phyloP scores from a whole-genome alignment of 2,329 filamentous ascomycete species.

The Fusarium incarnatum region DNA sequence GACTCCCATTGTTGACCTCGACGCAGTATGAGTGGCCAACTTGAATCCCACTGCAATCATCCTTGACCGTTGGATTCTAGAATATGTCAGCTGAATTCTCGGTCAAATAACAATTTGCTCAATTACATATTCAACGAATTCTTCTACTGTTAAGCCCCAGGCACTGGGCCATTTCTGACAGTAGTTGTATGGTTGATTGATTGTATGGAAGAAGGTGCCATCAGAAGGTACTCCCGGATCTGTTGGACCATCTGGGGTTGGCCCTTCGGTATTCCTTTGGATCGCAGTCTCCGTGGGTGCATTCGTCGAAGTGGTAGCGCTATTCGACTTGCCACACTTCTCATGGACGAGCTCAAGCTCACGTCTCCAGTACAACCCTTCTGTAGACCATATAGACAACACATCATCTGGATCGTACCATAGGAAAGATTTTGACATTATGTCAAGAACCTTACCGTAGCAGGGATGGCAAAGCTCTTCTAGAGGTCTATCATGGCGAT shows the following conservation, averaged over 20 bases:
- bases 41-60: background rate
- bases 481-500: background rate
- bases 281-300: background rate
- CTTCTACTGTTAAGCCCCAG: background rate
- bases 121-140: background rate
- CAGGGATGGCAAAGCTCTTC: constrained; percentile 5
- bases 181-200: background rate
- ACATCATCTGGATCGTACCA: background rate
- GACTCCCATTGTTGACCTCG: background rate
- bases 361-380: background rate
- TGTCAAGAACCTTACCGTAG: background rate
- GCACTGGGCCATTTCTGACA: too few species aligned
- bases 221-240: background rate
- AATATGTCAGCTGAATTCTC: background rate
- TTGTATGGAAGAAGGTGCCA: background rate
- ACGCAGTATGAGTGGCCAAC: background rate
- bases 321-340: background rate
- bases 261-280: background rate
- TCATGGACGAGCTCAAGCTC: too few species aligned
- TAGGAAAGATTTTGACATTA: background rate
- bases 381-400: background rate
- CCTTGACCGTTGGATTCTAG: background rate
- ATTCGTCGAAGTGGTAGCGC: background rate
- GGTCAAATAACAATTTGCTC: background rate
- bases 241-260: background rate